A percentile compares a stretch with the other conserved stretches of the same genome.
Evolutionary conservation across 2,329 filamentous ascomycete genomes (phyloP).

Genomic region (Beauveria bassiana): DNA sequence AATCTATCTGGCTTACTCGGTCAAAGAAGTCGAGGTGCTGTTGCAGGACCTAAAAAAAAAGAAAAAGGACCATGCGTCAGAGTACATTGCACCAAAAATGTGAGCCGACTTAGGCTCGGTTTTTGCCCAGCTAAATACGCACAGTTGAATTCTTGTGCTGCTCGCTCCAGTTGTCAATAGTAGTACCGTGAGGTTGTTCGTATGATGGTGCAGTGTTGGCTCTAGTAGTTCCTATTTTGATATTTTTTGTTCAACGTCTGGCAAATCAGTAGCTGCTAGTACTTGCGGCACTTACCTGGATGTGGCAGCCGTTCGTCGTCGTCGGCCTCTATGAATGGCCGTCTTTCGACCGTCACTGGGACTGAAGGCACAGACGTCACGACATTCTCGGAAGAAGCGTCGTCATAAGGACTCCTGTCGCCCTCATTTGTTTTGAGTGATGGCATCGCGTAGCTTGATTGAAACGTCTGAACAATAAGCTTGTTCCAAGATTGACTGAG

Average conservation of each 20-base stretch:
- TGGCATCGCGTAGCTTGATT: not conserved
- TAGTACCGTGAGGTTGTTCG: conserved; percentile 27
- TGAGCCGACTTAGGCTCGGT: too few relatives aligned
- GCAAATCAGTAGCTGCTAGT: not conserved
- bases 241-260: not conserved
- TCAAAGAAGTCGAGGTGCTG: not conserved
- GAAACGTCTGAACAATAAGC: too few relatives aligned
- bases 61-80: not conserved
- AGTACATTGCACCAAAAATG: too few relatives aligned
- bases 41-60: not conserved
- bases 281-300: conserved; percentile 6
- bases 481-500: too few relatives aligned
- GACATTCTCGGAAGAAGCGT: not conserved
- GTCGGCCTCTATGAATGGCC: conserved; percentile 22
- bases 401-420: not conserved
- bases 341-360: conserved; percentile 20
- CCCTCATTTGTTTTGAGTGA: not conserved
- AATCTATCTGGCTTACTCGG: not conserved
- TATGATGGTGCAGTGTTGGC: conserved; percentile 28
- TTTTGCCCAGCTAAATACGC: not conserved
- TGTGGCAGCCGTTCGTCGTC: conserved; percentile 20
- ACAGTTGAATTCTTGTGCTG: conserved; percentile 26
- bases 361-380: conserved; percentile 11
- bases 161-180: conserved; percentile 23
- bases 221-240: conserved; percentile 23